These are phyloP conservation scores for Salinomyces thailandicus DNA, from an alignment of 2,329 filamentous ascomycete species.

Conservation along the genomic window DNA sequence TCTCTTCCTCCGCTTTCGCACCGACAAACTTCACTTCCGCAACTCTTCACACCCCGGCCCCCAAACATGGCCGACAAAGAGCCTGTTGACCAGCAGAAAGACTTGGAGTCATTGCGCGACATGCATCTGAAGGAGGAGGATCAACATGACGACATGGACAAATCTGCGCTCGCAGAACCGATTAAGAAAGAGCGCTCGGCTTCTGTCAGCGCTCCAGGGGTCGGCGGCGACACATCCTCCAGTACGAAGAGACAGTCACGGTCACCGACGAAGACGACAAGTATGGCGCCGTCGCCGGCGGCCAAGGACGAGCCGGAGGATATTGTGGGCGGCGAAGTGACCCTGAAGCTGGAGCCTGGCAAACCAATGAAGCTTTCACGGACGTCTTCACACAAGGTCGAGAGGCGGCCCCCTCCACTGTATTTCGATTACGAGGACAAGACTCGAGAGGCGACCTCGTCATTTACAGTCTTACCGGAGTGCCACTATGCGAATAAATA, in stretches of 20 bases:
- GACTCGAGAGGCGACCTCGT: slow-evolving; percentile 61
- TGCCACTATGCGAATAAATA: slow-evolving; percentile 89
- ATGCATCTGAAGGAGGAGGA: slow-evolving; percentile 37
- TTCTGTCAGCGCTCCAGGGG: slow-evolving; percentile 11
- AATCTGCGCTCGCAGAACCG: slow-evolving; percentile 11
- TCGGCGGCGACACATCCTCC: slow-evolving; percentile 12
- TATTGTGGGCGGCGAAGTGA: slow-evolving; percentile 50
- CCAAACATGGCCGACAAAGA: slow-evolving; percentile 34
- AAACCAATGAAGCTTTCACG: slow-evolving; percentile 63
- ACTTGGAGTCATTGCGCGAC: slow-evolving; percentile 33
- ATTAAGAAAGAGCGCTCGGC: slow-evolving; percentile 17
- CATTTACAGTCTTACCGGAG: slow-evolving; percentile 71
- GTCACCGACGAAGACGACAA: slow-evolving; percentile 18
- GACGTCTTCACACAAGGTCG: slow-evolving; percentile 60
- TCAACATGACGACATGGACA: slow-evolving; percentile 20
- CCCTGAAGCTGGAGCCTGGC: slow-evolving; percentile 52
- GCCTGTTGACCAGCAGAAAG: slow-evolving; percentile 24
- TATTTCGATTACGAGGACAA: slow-evolving; percentile 68
- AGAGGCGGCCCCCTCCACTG: slow-evolving; percentile 52
- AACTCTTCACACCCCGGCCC: slow-evolving; percentile 5
- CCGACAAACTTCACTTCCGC: slow-evolving; percentile 1
- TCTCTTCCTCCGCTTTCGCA: neutral
- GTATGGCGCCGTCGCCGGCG: slow-evolving; percentile 28
- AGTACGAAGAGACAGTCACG: slow-evolving; percentile 14
- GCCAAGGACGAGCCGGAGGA: slow-evolving; percentile 39